Evolutionary conservation across 1,284 basidiomycete species (phyloP).

Genomic region (Puccinia hordei): DNA sequence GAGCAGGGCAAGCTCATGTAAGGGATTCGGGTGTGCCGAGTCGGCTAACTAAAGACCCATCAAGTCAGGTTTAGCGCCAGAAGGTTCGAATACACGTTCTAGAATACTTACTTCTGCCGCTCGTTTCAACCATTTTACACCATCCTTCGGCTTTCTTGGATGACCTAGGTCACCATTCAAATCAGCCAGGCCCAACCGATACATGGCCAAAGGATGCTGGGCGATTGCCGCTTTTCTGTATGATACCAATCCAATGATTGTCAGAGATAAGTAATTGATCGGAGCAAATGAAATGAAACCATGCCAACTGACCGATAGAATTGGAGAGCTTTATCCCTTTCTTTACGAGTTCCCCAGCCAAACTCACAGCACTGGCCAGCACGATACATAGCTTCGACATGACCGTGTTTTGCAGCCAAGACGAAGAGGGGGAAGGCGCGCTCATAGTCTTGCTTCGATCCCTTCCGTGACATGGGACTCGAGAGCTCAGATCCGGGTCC

Average conservation of each 20-base stretch:
- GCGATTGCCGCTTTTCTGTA: constrained; percentile 82
- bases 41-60: constrained; percentile 28
- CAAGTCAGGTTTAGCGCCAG: background rate
- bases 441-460: constrained; percentile 89
- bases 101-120: constrained; percentile 71
- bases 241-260: no score
- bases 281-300: background rate
- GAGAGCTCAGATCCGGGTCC: background rate
- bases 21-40: constrained; percentile 61
- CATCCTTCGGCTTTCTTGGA: constrained; percentile 84
- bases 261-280: background rate
- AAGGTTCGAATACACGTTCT: background rate
- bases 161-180: constrained; percentile 92
- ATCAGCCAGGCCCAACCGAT: constrained; percentile 91
- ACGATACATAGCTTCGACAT: constrained; percentile 91
- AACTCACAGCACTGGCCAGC: constrained; percentile 98
- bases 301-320: constrained; percentile 71
- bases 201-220: constrained; percentile 91
- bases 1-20: constrained; percentile 90
- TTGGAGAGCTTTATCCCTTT: constrained; percentile 85
- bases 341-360: constrained; percentile 94
- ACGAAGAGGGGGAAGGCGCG: constrained; percentile 94
- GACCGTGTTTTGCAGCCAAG: constrained; percentile 95
- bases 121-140: constrained; percentile 97
- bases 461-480: constrained; percentile 35